Evolutionary conservation across 768 basidiomycete genomes (phyloP).

Genomic region (Auriscalpium orientale): DNA sequence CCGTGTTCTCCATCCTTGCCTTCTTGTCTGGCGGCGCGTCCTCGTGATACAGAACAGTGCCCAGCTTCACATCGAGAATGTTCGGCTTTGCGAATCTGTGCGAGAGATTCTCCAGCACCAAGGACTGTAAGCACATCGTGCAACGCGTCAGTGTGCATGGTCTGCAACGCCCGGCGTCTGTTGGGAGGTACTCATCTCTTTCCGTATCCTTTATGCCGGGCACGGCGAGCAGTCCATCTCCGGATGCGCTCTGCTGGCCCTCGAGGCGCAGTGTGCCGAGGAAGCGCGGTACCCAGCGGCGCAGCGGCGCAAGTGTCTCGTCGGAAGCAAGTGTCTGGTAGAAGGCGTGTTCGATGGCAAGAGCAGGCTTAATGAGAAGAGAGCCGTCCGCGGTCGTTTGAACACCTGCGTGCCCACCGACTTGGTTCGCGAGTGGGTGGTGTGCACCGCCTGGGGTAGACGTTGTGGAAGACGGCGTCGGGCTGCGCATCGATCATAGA

Average conservation of each 20-base stretch:
- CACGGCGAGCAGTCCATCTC: constrained; percentile 2
- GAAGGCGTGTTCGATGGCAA: constrained; percentile 59
- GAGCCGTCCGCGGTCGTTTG: constrained; percentile 62
- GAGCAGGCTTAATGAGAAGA: constrained; percentile 74
- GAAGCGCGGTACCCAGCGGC: constrained; percentile 65
- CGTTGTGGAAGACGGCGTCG: no score
- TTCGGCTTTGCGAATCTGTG: constrained; percentile 72
- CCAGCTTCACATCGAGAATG: constrained; percentile 89
- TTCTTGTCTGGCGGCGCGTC: constrained; percentile 62
- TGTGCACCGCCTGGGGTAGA: no score
- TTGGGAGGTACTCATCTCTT: constrained; percentile 39
- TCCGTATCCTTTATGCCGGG: constrained; percentile 21
- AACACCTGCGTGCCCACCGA: constrained; percentile 82
- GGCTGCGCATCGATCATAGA: no score
- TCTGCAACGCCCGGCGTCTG: not conserved
- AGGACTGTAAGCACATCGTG: constrained; percentile 38
- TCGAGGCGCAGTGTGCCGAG: constrained; percentile 70
- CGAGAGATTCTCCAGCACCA: constrained; percentile 83
- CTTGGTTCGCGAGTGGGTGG: constrained; percentile 36
- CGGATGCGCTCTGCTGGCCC: constrained; percentile 33
- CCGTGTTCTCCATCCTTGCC: constrained; percentile 66
- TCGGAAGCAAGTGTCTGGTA: constrained; percentile 50
- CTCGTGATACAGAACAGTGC: constrained; percentile 79
- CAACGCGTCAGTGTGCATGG: not conserved
- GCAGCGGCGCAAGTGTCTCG: constrained; percentile 35